Evolutionary conservation across 805 yeast species (phyloP).

Genomic region (Saccharomycopsis sp.): DNA sequence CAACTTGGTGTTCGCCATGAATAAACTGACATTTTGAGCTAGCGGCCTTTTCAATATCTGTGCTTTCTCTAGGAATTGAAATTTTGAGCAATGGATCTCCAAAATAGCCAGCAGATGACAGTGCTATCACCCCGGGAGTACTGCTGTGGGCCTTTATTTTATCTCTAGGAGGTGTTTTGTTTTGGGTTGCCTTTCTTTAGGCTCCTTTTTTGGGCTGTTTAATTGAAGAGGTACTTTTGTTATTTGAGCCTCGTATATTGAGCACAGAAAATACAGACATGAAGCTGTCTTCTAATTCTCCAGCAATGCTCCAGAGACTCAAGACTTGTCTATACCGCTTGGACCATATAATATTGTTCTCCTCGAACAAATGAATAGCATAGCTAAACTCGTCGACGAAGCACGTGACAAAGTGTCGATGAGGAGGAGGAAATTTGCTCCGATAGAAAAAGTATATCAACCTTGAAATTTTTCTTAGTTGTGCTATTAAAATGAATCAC

Average conservation of each 20-base stretch:
- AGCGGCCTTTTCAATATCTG: background rate
- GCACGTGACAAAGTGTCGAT: too few species aligned
- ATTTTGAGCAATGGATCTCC: background rate
- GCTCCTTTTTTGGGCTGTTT: background rate
- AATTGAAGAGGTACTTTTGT: background rate
- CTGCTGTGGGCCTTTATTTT: background rate
- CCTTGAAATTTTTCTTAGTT: too few species aligned
- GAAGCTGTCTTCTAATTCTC: constrained; percentile 3
- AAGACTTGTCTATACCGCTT: constrained; percentile 8
- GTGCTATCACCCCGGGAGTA: background rate
- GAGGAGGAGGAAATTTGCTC: too few species aligned
- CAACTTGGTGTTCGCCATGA: background rate
- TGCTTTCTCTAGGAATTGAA: background rate
- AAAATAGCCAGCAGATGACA: background rate
- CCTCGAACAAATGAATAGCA: background rate
- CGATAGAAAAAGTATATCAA: too few species aligned
- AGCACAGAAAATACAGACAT: background rate
- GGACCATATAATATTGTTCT: background rate
- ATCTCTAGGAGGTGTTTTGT: background rate
- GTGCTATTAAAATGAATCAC: too few species aligned
- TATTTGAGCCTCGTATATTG: background rate
- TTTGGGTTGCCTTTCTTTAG: background rate
- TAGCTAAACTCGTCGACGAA: constrained; percentile 1
- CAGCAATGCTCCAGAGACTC: constrained; percentile 10
- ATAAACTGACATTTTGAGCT: background rate